These are phyloP conservation scores for Amanita subjunquillea DNA, from an alignment of 768 basidiomycete genomes.

Conservation along the genomic window DNA sequence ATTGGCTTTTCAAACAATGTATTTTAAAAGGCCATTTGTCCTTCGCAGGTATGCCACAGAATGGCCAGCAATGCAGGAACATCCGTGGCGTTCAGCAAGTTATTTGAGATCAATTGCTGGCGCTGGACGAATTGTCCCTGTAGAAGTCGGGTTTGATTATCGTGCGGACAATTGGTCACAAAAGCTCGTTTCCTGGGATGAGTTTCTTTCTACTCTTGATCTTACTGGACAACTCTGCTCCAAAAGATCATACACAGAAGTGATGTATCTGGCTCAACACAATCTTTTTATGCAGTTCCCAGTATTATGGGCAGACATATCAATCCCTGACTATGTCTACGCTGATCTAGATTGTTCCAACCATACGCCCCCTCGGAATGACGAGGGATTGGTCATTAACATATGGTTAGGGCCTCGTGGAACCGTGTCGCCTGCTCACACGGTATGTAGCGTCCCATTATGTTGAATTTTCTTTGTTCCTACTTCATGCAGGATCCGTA, in stretches of 20 bases:
- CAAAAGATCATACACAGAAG: slow-evolving; percentile 12
- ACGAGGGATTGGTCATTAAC: slow-evolving; percentile 59
- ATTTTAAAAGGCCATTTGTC: slow-evolving; percentile 57
- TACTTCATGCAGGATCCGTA: slow-evolving; percentile 66
- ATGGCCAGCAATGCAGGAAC: slow-evolving; percentile 73
- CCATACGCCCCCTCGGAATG: slow-evolving; percentile 59
- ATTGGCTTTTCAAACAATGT: slow-evolving; percentile 32
- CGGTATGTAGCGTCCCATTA: slow-evolving; percentile 27
- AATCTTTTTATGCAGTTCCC: slow-evolving; percentile 82
- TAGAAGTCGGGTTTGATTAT: slow-evolving; percentile 85
- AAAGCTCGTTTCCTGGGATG: slow-evolving; percentile 65
- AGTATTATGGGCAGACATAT: slow-evolving; percentile 58
- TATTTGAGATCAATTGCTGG: slow-evolving; percentile 72
- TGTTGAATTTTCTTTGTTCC: neutral
- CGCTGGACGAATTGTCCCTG: slow-evolving; percentile 76
- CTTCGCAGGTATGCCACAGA: slow-evolving; percentile 46
- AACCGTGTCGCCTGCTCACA: slow-evolving; percentile 85
- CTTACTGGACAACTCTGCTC: slow-evolving; percentile 18
- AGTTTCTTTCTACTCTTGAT: slow-evolving; percentile 47
- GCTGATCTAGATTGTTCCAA: slow-evolving; percentile 38
- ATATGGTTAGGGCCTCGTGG: slow-evolving; percentile 76
- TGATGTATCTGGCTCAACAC: slow-evolving; percentile 87
- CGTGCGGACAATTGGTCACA: slow-evolving; percentile 76
- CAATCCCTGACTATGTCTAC: slow-evolving; percentile 86
- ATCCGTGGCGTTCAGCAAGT: slow-evolving; percentile 55